These are phyloP conservation scores for Hibiscus tridactylites DNA, from an alignment of 345 rosid genomes.

Conservation along the genomic window DNA sequence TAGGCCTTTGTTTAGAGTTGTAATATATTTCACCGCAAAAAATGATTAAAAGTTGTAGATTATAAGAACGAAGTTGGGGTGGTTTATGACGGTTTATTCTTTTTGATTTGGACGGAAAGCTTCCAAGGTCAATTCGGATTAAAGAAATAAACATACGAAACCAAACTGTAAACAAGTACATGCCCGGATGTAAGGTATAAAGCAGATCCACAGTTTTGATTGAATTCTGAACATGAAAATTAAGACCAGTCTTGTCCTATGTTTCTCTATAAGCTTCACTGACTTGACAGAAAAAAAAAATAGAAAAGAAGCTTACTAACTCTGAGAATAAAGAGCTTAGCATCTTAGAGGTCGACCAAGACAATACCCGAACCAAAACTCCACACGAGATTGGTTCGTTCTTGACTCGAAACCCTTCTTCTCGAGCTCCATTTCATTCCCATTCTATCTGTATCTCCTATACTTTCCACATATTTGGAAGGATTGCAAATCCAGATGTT, in stretches of 20 bases:
- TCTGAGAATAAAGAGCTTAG: background rate
- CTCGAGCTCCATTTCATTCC: background rate
- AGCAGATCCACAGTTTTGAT: background rate
- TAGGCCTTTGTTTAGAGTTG: too few relatives aligned
- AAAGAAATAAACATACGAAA: background rate
- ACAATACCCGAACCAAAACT: conserved; percentile 99
- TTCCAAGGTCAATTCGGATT: too few relatives aligned
- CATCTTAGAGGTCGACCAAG: conserved; percentile 30
- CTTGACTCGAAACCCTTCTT: conserved; percentile 86
- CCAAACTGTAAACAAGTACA: background rate
- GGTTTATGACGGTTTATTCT: too few relatives aligned
- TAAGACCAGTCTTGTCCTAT: background rate
- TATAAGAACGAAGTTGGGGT: too few relatives aligned
- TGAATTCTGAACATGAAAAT: background rate
- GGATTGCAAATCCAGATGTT: conserved; percentile 78
- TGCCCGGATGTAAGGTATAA: background rate
- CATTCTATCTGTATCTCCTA: background rate
- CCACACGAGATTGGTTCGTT: conserved; percentile 79
- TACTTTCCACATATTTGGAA: conserved; percentile 32
- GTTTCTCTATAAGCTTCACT: background rate
- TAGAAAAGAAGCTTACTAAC: background rate
- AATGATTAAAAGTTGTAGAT: too few relatives aligned
- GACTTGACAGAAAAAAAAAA: too few relatives aligned
- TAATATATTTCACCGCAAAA: too few relatives aligned
- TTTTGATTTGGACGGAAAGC: too few relatives aligned